These are phyloP conservation scores for Ceratobasidium sp. DNA, from an alignment of 1,284 basidiomycete species.

Conservation along the genomic window DNA sequence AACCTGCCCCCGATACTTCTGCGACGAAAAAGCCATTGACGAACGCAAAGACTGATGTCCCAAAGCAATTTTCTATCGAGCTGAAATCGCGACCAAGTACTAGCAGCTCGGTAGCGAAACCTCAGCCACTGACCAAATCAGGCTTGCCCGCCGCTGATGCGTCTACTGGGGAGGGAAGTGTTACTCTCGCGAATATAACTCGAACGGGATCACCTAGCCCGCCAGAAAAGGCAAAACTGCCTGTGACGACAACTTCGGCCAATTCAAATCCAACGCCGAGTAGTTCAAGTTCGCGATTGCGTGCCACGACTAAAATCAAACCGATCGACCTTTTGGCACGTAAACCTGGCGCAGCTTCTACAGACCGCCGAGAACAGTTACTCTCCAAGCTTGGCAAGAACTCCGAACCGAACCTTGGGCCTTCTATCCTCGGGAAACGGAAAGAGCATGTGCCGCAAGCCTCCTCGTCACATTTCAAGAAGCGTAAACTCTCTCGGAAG, in stretches of 20 bases:
- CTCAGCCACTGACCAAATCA: neutral
- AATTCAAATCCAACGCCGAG: neutral
- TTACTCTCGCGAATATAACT: neutral
- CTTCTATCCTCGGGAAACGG: neutral
- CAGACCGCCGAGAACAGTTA: neutral
- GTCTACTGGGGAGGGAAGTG: neutral
- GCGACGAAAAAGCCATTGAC: neutral
- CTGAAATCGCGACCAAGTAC: neutral
- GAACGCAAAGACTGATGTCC: neutral
- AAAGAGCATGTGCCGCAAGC: slow-evolving; percentile 11
- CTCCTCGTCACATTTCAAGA: slow-evolving; percentile 4
- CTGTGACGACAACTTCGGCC: neutral
- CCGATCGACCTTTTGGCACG: neutral
- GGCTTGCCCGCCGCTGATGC: neutral
- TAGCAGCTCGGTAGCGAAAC: neutral
- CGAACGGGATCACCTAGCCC: neutral
- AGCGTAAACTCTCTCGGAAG: slow-evolving; percentile 17
- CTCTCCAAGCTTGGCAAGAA: neutral
- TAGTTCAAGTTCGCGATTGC: neutral
- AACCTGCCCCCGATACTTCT: neutral
- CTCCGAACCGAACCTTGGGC: neutral
- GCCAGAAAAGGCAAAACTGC: neutral
- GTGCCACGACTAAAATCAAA: neutral
- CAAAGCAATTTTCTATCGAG: neutral
- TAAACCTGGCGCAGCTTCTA: neutral